Base-by-base conservation (phyloP, 331 rosid species). In the Malus hybrid region DNA sequence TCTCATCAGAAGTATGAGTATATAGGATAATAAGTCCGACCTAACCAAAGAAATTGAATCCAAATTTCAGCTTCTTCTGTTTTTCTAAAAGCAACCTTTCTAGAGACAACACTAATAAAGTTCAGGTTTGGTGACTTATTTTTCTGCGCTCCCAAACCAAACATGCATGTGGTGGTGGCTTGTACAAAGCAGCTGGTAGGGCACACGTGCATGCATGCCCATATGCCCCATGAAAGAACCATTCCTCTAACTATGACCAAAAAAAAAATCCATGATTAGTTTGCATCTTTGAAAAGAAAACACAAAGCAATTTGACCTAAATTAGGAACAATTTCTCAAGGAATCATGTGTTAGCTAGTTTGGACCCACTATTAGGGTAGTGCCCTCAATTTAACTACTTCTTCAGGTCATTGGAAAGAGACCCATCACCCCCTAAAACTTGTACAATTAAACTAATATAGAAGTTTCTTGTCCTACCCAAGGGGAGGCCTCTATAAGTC, bases 331-430 rank as follows among this genome's bases (percentile, higher is more conserved):
- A 64, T 52, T 78, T 76, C 73, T 81, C 71, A 59, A 75, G 24
- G 79, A 65, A 71, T 72, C 89, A 77, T 83, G 77, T 84, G 79
- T 74, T 89, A 59, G 29, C 12, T 22, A 73, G 79, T 80, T 69
- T 61, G 89, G 91, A 82, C 79, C 88, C 91, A 87, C 79, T 3
- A 42, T 42, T 42, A 70, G 74, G 77, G 81, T 83, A 81, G 78
- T 10, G 36, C 36, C 74, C 78, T 77, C 75, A 73, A 22, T 80
- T 20, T 10, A 66, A 71, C 76, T 62, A 52, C 64, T 75, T 67
- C 81, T 60, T 71, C 78, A 79, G 66, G 82, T 74, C 83, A 61
- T 69, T 42, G 73, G 78, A 82, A 78, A 84, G 70, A 67, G 78
- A 65, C 72, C 71, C 75, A 56, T 78, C 71, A 81, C 69, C 50